Percentiles rank a stretch among this genome's conserved stretches.
These are phyloP conservation scores for Curvularia lunata DNA, from an alignment of 2,329 filamentous ascomycete genomes.

Conservation along the genomic window DNA sequence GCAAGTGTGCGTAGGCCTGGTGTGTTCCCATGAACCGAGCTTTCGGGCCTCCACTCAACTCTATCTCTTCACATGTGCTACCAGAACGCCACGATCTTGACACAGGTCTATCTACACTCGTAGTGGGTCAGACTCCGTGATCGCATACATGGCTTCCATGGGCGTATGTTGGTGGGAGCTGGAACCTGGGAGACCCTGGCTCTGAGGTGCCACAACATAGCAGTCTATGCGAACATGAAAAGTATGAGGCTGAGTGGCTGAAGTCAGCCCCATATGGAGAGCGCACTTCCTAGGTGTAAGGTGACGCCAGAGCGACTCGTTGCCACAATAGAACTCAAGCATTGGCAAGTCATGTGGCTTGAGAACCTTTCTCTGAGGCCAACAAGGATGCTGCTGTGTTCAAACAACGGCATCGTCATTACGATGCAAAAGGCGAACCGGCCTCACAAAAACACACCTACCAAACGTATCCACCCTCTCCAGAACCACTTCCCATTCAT, in stretches of 20 bases:
- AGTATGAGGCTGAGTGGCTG: conserved; percentile 16
- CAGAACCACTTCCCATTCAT: conserved; percentile 56
- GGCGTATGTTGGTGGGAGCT: conserved; percentile 25
- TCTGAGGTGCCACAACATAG: conserved; percentile 12
- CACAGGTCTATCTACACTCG: background rate
- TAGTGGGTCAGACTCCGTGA: conserved; percentile 21
- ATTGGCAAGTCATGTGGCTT: background rate
- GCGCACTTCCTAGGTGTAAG: background rate
- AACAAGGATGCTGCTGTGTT: background rate
- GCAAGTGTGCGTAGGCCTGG: conserved; percentile 37
- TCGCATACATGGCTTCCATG: conserved; percentile 35
- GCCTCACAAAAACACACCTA: conserved; percentile 39
- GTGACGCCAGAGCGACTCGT: conserved; percentile 33
- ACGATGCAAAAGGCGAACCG: conserved; percentile 49
- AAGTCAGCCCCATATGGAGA: conserved; percentile 10
- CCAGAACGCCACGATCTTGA: conserved; percentile 16
- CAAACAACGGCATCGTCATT: conserved; percentile 2
- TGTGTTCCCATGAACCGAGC: conserved; percentile 37
- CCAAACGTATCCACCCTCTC: conserved; percentile 46
- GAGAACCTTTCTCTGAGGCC: no score
- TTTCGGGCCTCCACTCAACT: conserved; percentile 24
- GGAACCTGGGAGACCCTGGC: conserved; percentile 3
- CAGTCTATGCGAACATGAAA: conserved; percentile 4
- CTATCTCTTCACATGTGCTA: conserved; percentile 28
- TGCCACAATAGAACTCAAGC: conserved; percentile 5